These are phyloP conservation scores for Moringa oleifera DNA, from an alignment of 345 rosid genomes.

Conservation along the genomic window DNA sequence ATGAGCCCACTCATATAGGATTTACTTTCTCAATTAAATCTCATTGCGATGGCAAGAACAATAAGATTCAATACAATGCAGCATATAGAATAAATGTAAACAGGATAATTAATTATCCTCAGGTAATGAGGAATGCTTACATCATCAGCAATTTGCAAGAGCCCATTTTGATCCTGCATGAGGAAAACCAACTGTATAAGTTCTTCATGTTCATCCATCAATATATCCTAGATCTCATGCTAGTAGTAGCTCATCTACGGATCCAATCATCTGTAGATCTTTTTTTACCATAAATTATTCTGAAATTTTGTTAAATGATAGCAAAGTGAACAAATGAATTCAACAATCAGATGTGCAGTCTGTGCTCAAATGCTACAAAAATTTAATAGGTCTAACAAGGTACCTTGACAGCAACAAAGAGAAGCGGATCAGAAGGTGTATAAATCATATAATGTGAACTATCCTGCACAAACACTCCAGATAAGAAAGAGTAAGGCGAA, in stretches of 20 bases:
- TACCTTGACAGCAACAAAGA: slow-evolving; percentile 87
- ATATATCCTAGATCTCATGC: slow-evolving; percentile 6
- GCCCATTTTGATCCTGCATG: slow-evolving; percentile 73
- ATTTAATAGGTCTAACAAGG: slow-evolving; percentile 3
- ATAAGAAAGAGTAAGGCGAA: not conserved
- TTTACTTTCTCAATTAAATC: too few relatives aligned
- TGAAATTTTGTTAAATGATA: not conserved
- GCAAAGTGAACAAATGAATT: not conserved
- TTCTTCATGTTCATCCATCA: slow-evolving; percentile 4
- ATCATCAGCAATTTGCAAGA: slow-evolving; percentile 83
- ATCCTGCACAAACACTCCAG: slow-evolving; percentile 45
- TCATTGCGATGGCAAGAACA: too few relatives aligned
- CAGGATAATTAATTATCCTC: not conserved
- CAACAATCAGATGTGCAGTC: not conserved
- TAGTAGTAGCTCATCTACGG: not conserved
- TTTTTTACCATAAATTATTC: not conserved
- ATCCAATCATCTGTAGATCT: not conserved
- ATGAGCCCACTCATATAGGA: too few relatives aligned
- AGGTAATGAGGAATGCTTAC: slow-evolving; percentile 43
- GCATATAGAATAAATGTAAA: not conserved
- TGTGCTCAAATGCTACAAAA: slow-evolving; percentile 7
- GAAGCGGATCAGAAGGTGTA: slow-evolving; percentile 80
- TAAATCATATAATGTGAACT: slow-evolving; percentile 92
- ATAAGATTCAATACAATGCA: not conserved
- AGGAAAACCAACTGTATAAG: slow-evolving; percentile 18